Conservation (phyloP, 2,329 filamentous ascomycete genomes). For the Fusarium succisae region DNA sequence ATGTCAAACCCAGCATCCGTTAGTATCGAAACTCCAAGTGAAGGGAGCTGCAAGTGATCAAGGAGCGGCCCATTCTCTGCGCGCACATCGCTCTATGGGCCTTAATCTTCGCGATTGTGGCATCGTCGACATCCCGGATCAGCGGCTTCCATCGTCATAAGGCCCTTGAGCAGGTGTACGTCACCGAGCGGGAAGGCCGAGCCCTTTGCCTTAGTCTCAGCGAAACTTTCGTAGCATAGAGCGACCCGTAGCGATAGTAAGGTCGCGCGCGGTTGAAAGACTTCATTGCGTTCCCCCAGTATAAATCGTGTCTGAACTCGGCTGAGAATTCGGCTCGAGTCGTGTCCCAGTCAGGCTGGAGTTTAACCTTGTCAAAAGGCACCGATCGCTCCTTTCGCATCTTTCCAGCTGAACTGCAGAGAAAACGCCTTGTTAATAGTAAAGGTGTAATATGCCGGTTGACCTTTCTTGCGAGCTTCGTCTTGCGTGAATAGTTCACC, state of each 20-base stretch:
- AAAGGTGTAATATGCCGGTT: neutral
- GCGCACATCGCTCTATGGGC: neutral
- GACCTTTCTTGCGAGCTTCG: neutral
- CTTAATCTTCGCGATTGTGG: neutral
- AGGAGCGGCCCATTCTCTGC: neutral
- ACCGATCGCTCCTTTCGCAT: neutral
- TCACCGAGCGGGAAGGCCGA: neutral
- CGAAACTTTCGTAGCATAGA: neutral
- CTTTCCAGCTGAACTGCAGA: neutral
- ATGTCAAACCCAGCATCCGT: neutral
- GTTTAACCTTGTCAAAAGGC: neutral
- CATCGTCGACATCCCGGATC: neutral
- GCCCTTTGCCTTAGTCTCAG: neutral
- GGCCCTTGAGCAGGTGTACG: neutral
- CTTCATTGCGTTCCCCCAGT: neutral
- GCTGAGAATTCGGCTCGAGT: neutral
- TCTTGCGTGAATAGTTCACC: rapidly evolving
- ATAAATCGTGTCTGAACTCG: neutral
- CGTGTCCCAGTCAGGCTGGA: neutral
- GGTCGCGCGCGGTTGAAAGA: neutral
- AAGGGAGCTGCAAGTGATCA: neutral
- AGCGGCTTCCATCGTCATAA: neutral
- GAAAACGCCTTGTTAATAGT: neutral
- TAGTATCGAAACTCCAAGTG: neutral
- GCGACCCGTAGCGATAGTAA: neutral